Base-by-base conservation (phyloP, 306 rosid species). In the Mimosa pudica region DNA sequence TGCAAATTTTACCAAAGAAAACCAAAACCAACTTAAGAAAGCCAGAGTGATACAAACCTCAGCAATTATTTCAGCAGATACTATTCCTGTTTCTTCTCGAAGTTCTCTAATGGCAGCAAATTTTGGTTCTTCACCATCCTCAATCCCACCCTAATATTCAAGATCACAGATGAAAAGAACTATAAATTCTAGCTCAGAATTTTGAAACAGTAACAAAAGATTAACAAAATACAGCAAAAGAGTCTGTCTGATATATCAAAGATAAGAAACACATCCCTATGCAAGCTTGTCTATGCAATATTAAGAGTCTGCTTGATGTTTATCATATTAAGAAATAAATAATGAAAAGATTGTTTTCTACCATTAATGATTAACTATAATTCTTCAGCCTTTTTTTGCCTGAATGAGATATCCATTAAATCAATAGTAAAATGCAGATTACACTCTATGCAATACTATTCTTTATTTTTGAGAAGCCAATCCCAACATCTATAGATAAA, bases 111-210 rank as follows among this genome's bases (percentile, higher is more conserved):
- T 77, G 51, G 98, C 98, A 35, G 98, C 98, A 33, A 79, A 87
- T 88, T 89, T 91, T 7, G 97, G 98, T 49, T 95, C 98, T 79
- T 95, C 98, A 32, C 98, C 98, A 24, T 95, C 98, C 82, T 95
- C 98, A 75, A 95, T 93, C 14, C 92, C 98, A 2, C 98, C 98
- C 98, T 95, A 77, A 55, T 46, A 88, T 79, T 60, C 63, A 71
- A 61, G 55, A 82, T 36, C 68, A 72, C 65, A 72, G 73, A 72
- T 14, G 32, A 73, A 30, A 44, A 54, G n/a, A 60, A 57, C 11
- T 47, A 64, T 16, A 13, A 75, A 69, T 82, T 62, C 67, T 36
- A 76, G 75, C 76, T 54, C 49, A 84, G 79, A 71, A 68, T 54
- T 55, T 45, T 57, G 17, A 73, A 20, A 55, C 6, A 18, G 60